Conservation (phyloP, 179 eudicot genomes). For the Silene noctiflora region DNA sequence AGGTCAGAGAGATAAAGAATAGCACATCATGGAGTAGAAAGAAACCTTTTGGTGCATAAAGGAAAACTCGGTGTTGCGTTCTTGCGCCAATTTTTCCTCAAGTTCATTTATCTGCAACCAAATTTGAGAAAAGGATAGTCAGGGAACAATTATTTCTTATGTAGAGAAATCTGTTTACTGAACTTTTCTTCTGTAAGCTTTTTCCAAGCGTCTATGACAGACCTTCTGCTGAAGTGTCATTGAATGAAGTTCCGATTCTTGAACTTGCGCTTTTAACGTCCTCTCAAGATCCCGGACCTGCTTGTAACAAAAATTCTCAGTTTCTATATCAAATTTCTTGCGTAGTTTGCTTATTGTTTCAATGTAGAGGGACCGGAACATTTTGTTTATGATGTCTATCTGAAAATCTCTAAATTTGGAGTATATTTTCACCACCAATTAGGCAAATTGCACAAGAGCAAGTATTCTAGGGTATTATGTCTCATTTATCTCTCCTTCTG, state of each 20-base stretch:
- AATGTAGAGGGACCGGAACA: too few relatives aligned
- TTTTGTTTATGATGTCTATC: too few relatives aligned
- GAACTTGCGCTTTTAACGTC: conserved; percentile 60
- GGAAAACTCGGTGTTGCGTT: conserved; percentile 31
- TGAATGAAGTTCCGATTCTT: conserved; percentile 49
- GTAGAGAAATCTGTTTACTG: not conserved
- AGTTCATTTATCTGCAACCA: conserved; percentile 68
- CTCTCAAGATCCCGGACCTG: conserved; percentile 76
- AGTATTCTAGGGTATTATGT: too few relatives aligned
- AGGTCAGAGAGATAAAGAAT: not conserved
- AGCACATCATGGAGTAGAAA: not conserved
- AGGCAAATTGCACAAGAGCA: too few relatives aligned
- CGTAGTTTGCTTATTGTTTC: too few relatives aligned
- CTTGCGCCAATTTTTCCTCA: conserved; percentile 65
- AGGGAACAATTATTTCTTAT: not conserved
- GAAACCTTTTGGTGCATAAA: conserved; percentile 37
- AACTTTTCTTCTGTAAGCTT: not conserved
- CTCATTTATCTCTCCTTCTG: too few relatives aligned
- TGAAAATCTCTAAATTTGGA: too few relatives aligned
- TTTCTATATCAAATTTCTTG: not conserved
- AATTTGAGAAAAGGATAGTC: not conserved
- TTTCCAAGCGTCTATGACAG: not conserved
- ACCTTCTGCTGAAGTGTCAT: conserved; percentile 68
- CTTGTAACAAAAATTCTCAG: not conserved
- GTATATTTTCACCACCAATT: too few relatives aligned